A percentile compares a stretch with the other conserved stretches of the same genome.
Conservation (phyloP, 2,329 filamentous ascomycete genomes). For the Chaetomiaceae sp. region DNA sequence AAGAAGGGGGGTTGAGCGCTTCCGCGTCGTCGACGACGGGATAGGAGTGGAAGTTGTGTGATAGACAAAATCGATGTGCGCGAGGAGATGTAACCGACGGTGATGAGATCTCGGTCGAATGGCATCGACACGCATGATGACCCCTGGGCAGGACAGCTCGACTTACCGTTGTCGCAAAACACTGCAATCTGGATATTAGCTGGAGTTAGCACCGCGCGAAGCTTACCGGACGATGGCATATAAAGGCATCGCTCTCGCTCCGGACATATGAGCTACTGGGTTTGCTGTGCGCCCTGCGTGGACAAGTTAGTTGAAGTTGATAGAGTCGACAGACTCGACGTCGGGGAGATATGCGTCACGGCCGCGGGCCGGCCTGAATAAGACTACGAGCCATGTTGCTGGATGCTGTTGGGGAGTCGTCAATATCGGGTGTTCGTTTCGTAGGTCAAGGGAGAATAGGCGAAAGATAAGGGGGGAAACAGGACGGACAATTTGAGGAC, state of each 20-base stretch:
- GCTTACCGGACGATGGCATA: constrained; percentile 12
- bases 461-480: neutral
- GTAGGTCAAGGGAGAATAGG: neutral
- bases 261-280: neutral
- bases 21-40: no score
- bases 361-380: neutral
- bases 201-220: constrained; percentile 13
- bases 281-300: constrained; percentile 4
- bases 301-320: constrained; percentile 4
- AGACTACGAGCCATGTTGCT: neutral
- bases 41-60: no score
- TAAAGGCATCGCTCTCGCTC: constrained; percentile 5
- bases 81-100: no score
- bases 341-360: neutral
- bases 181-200: constrained; percentile 2
- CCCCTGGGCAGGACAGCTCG: neutral
- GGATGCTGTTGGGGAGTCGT: neutral
- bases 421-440: neutral
- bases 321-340: neutral
- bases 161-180: constrained; percentile 1
- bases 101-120: neutral
- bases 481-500: neutral
- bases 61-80: no score
- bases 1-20: no score
- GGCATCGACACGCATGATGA: neutral